These are phyloP conservation scores for Casaregolazyma lundiana DNA, from an alignment of 1,139 yeast genomes.

Conservation along the genomic window DNA sequence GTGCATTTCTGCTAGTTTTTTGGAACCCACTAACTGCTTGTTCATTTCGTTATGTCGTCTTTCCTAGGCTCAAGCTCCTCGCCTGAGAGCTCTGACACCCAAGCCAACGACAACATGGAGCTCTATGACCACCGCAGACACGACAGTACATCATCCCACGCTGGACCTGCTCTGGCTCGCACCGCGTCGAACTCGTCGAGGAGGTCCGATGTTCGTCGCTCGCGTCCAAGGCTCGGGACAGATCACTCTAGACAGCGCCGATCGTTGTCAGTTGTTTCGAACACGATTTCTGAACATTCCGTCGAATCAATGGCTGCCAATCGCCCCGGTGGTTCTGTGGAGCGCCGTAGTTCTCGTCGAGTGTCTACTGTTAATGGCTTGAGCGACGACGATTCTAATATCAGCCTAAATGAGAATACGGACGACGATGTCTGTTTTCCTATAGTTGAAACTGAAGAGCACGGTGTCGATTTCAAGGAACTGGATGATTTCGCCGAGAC, in stretches of 20 bases:
- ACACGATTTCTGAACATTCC: conserved; percentile 24
- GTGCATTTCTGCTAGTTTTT: no score
- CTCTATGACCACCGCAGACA: conserved; percentile 32
- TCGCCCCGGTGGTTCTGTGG: conserved; percentile 2
- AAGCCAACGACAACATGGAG: conserved; percentile 6
- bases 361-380: conserved; percentile 18
- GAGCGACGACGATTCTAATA: conserved; percentile 25
- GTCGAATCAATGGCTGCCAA: conserved; percentile 20
- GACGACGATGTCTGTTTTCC: conserved; percentile 99
- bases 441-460: conserved; percentile 52
- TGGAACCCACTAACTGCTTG: no score
- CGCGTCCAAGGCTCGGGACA: conserved; percentile 2
- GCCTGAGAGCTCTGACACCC: neutral
- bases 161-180: conserved; percentile 7
- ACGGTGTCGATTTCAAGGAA: conserved; percentile 37
- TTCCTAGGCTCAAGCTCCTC: neutral
- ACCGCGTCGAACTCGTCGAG: neutral
- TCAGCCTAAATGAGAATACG: conserved; percentile 40
- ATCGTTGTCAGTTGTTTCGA: conserved; percentile 20
- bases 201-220: neutral
- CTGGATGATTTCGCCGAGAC: conserved; percentile 35
- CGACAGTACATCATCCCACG: conserved; percentile 32
- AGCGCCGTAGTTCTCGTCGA: conserved; percentile 20
- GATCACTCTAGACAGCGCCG: conserved; percentile 9
- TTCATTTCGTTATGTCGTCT: no score